Percentiles rank a stretch among this genome's conserved stretches.
Evolutionary conservation across 2,329 filamentous ascomycete species (phyloP).

Genomic region (Stachybotrys echinatus): DNA sequence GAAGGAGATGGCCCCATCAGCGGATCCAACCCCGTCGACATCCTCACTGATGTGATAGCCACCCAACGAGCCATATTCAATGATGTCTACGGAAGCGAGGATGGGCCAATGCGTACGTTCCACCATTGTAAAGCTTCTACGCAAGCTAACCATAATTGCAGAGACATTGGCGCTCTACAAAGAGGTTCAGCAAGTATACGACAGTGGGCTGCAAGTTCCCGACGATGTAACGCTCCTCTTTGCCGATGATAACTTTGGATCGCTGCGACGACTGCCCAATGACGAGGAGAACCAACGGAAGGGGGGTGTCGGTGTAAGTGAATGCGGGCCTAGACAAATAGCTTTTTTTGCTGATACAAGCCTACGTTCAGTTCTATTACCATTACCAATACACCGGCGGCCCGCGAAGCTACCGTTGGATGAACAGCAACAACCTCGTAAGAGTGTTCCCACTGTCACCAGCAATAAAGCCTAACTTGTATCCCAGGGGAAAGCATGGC

Average conservation of each 20-base stretch:
- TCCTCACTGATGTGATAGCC: constrained; percentile 48
- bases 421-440: constrained; percentile 50
- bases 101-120: constrained; percentile 33
- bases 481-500: constrained; percentile 35
- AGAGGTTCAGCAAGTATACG: constrained; percentile 55
- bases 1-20: constrained; percentile 49
- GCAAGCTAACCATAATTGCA: constrained; percentile 10
- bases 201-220: constrained; percentile 45
- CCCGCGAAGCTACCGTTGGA: constrained; percentile 35
- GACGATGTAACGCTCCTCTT: constrained; percentile 57
- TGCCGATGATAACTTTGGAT: constrained; percentile 57
- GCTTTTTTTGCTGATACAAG: not conserved
- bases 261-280: constrained; percentile 49
- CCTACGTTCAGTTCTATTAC: constrained; percentile 37
- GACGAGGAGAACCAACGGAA: constrained; percentile 44
- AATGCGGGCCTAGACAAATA: constrained; percentile 17
- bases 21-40: constrained; percentile 42
- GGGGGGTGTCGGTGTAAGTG: constrained; percentile 48
- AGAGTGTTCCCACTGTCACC: constrained; percentile 32
- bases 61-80: constrained; percentile 46
- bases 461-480: constrained; percentile 5
- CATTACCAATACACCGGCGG: constrained; percentile 32
- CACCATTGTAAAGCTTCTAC: constrained; percentile 11
- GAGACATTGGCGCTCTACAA: constrained; percentile 60
- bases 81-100: constrained; percentile 40